Percentiles rank a stretch among this genome's conserved stretches.
Evolutionary conservation across 495 filamentous ascomycete genomes (phyloP).

Genomic region (Beverwykella pulmonaria): DNA sequence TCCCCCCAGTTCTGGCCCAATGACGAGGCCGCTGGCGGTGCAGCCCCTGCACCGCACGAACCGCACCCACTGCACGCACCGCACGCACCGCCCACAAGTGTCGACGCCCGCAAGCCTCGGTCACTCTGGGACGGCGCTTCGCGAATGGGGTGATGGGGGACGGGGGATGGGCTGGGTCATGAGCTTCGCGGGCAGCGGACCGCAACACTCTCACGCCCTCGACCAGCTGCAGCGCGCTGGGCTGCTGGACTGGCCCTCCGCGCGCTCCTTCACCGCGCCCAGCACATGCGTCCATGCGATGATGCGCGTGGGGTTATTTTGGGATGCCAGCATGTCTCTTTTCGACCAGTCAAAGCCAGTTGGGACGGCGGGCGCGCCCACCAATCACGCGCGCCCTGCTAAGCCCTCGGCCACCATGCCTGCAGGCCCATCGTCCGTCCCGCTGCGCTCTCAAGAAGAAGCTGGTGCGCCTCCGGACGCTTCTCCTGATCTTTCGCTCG

Average conservation of each 20-base stretch:
- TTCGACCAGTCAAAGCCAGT: not conserved
- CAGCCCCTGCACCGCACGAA: conserved; percentile 13
- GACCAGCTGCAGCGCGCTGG: conserved; percentile 3
- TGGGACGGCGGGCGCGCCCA: not conserved
- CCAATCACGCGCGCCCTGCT: conserved; percentile 3
- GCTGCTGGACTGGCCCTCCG: too few species aligned
- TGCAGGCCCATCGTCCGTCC: conserved; percentile 14
- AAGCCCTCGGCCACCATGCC: not conserved
- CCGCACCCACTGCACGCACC: not conserved
- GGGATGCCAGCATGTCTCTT: conserved; percentile 8
- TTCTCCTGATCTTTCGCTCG: conserved; percentile 13
- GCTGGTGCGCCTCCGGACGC: conserved; percentile 8
- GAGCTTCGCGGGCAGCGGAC: too few species aligned
- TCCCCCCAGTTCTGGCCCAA: conserved; percentile 3
- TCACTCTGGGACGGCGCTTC: not conserved
- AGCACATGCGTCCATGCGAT: too few species aligned
- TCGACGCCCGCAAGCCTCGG: conserved; percentile 6
- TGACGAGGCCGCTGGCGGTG: not conserved
- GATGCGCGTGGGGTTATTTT: conserved; percentile 38
- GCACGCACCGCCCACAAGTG: not conserved
- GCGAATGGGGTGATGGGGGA: not conserved
- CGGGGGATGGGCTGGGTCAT: not conserved
- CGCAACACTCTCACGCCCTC: not conserved
- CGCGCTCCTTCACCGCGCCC: too few species aligned
- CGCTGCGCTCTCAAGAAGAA: conserved; percentile 13